Evolutionary conservation across 768 basidiomycete genomes (phyloP), one percentile per base, ranked within the genome.

Genomic region (Tubosaeta sp.): DNA sequence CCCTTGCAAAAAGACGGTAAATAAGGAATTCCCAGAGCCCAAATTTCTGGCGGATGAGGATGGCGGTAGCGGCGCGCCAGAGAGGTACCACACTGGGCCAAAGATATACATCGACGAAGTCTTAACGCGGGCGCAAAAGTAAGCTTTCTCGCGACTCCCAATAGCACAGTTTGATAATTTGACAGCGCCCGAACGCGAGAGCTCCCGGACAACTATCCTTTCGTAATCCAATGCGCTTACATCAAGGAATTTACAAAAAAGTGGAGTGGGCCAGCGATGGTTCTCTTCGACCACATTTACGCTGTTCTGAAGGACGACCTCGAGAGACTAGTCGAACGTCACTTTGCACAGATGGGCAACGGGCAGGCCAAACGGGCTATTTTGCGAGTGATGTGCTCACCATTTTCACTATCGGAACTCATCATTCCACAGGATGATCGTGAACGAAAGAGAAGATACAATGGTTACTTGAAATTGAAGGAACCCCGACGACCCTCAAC

Each of bases 151-250:
- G 2, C 18, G 7, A 2, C 5, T 30, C 9, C 16, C 0, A 3
- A 18, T 18, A 24, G 30, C 12, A 18, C 30, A 22, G 13, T 7
- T 22, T 32, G n/a, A 52, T 18, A 8, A 47, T 46, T 24, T 14
- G 36, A 46, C 49, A 90, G 88, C 19, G 79, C 87, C 1, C 76
- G 82, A 4, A 83, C 86, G 1, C 79, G 88, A 1, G 86, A 89
- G 57, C 74, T 89, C 0, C 86, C 86, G 0, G 82, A 79, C 13
- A 76, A 77, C 52, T 84, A 80, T 52, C 86, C 86, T 0, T 87
- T 83, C 52, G 69, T 81, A 0, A 81, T 88, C 0, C 78, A 81
- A 43, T 63, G 72, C 10, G 59, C 64, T 0, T 83, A 77, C 52
- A 83, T 89, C 46, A 47, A 58, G 3, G 50, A 64, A 1, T 62